These are phyloP conservation scores for Glarea lozoyensis DNA, from an alignment of 495 filamentous ascomycete species.

Conservation along the genomic window DNA sequence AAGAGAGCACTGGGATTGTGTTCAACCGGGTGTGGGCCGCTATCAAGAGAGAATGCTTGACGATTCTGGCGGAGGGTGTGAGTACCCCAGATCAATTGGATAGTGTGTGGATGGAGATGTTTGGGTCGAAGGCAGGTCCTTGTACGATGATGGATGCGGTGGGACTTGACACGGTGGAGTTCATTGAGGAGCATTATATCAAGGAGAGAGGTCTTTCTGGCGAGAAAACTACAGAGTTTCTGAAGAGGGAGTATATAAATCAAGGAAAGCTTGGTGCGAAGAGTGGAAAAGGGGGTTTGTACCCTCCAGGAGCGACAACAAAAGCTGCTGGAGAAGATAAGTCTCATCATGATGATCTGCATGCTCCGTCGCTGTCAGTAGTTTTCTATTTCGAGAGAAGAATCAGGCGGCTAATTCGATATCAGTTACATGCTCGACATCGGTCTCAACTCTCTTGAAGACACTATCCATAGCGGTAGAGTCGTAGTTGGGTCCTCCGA, in stretches of 20 bases:
- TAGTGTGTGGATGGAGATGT: constrained; percentile 36
- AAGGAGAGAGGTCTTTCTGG: constrained; percentile 5
- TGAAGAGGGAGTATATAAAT: constrained; percentile 30
- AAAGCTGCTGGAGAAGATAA: constrained; percentile 1
- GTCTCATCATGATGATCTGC: constrained; percentile 4
- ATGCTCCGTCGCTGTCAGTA: constrained; percentile 8
- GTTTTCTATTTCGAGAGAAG: background rate
- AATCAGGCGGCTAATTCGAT: background rate
- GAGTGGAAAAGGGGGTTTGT: constrained; percentile 25
- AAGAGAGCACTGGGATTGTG: constrained; percentile 47
- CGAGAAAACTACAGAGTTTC: constrained; percentile 23
- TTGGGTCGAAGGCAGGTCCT: constrained; percentile 33
- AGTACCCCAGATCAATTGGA: constrained; percentile 32
- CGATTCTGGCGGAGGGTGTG: constrained; percentile 39
- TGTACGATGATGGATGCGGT: constrained; percentile 42
- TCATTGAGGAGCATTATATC: constrained; percentile 29
- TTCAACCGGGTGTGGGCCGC: constrained; percentile 52
- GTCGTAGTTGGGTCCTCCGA: constrained; percentile 12
- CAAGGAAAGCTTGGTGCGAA: constrained; percentile 35
- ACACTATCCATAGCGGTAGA: constrained; percentile 3
- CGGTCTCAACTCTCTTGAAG: background rate
- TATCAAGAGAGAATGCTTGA: constrained; percentile 43
- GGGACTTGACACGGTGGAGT: constrained; percentile 35
- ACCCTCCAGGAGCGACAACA: constrained; percentile 4
- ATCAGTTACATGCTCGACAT: constrained; percentile 8